Evolutionary conservation across 2,329 filamentous ascomycete genomes (phyloP).

Genomic region (Aphanocladium album): DNA sequence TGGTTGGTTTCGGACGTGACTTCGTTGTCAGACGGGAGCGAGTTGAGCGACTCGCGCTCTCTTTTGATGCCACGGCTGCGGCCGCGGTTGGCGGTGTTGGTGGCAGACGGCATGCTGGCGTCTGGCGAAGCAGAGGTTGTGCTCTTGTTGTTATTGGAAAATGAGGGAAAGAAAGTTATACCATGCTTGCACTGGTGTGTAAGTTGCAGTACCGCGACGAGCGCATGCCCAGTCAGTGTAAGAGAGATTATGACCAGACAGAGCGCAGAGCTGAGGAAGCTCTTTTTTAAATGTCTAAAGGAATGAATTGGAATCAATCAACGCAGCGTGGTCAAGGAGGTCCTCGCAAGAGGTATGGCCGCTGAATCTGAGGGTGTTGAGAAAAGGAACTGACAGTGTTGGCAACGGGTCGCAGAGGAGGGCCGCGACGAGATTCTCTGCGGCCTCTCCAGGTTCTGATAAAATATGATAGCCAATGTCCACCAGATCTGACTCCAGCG

Average conservation of each 20-base stretch:
- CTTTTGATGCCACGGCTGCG: conserved; percentile 3
- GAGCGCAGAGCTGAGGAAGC: not conserved
- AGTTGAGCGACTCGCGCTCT: conserved; percentile 11
- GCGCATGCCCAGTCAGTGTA: not conserved
- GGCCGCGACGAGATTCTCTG: not conserved
- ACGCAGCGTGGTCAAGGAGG: too few relatives aligned
- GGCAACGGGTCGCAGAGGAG: not conserved
- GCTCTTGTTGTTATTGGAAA: not conserved
- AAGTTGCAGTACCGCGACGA: not conserved
- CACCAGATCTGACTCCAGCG: too few relatives aligned
- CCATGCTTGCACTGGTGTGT: not conserved
- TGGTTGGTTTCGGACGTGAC: not conserved
- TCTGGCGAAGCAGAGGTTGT: too few relatives aligned
- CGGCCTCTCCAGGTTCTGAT: conserved; percentile 3
- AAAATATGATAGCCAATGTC: not conserved
- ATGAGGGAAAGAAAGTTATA: not conserved
- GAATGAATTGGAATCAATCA: too few relatives aligned
- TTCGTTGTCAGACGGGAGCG: conserved; percentile 6
- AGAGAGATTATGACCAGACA: not conserved
- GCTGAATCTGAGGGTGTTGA: not conserved
- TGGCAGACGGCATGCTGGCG: not conserved
- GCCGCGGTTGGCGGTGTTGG: not conserved
- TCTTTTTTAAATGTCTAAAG: too few relatives aligned
- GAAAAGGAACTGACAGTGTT: not conserved
- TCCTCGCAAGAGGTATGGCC: too few relatives aligned